phyloP scores from a whole-genome alignment of 2,329 filamentous ascomycete species.

The Ceratocystis diversiconidia region DNA sequence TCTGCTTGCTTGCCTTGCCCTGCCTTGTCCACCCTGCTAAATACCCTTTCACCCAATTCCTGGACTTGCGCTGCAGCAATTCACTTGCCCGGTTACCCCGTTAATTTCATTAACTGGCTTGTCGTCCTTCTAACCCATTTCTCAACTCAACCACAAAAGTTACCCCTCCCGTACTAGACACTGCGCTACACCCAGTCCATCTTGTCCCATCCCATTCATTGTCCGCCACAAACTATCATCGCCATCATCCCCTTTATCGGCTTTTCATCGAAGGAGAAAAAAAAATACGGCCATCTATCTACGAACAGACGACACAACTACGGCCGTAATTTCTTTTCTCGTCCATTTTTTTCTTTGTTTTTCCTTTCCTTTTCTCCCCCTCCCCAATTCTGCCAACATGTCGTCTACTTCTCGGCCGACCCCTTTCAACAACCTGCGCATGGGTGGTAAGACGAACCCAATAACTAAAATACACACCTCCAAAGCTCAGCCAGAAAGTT shows the following conservation, averaged over 20 bases:
- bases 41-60: neutral
- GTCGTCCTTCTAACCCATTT: constrained; percentile 13
- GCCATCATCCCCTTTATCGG: neutral
- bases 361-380: neutral
- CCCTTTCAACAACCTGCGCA: constrained; percentile 75
- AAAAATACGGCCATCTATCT: neutral
- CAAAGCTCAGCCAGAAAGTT: constrained; percentile 5
- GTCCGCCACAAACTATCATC: constrained; percentile 11
- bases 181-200: constrained; percentile 7
- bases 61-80: constrained; percentile 8
- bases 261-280: constrained; percentile 6
- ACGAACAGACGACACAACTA: neutral
- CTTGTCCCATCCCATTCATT: constrained; percentile 5
- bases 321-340: neutral
- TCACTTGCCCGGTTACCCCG: constrained; percentile 18
- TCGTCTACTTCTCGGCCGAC: constrained; percentile 47
- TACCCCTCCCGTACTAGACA: constrained; percentile 17
- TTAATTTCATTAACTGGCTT: constrained; percentile 13
- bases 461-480: constrained; percentile 1
- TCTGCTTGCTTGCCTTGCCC: neutral
- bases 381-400: constrained; percentile 6
- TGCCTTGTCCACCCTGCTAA: neutral
- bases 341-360: constrained; percentile 1
- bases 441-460: constrained; percentile 66
- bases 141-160: constrained; percentile 11